These are phyloP conservation scores for Botrytis paeoniae DNA, from an alignment of 2,329 filamentous ascomycete species.

Conservation along the genomic window DNA sequence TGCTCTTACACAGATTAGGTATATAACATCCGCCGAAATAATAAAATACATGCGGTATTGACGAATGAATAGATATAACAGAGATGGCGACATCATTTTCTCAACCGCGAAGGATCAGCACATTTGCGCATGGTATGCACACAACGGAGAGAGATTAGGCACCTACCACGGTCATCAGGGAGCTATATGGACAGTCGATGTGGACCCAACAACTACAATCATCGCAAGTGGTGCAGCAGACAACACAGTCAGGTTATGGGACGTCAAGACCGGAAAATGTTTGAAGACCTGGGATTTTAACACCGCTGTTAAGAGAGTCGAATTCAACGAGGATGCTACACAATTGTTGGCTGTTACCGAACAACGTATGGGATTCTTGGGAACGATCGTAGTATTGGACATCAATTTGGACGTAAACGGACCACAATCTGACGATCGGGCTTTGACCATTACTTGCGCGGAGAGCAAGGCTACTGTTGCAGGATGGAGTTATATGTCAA, in stretches of 20 bases:
- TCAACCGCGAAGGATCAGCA: constrained; percentile 95
- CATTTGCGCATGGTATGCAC: constrained; percentile 94
- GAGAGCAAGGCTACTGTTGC: constrained; percentile 97
- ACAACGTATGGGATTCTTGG: constrained; percentile 95
- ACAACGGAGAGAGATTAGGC: constrained; percentile 96
- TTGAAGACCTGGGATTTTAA: constrained; percentile 98
- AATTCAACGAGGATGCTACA: constrained; percentile 92
- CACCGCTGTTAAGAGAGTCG: constrained; percentile 94
- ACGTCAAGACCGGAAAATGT: constrained; percentile 86
- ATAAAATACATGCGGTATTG: constrained; percentile 24
- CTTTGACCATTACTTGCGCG: constrained; percentile 85
- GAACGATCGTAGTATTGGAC: constrained; percentile 89
- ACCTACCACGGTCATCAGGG: constrained; percentile 97
- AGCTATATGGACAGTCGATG: constrained; percentile 97
- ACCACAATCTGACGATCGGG: constrained; percentile 80
- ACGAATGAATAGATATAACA: constrained; percentile 64
- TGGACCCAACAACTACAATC: constrained; percentile 86
- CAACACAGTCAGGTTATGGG: constrained; percentile 97
- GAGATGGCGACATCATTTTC: constrained; percentile 95
- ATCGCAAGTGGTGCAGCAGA: constrained; percentile 95
- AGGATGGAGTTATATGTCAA: constrained; percentile 89
- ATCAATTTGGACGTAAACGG: constrained; percentile 80
- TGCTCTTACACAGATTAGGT: constrained; percentile 92
- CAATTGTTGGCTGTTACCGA: constrained; percentile 92
- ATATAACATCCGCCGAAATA: constrained; percentile 37